Evolutionary conservation across 1,284 basidiomycete species (phyloP).

Genomic region (Sanghuangporus baumii): DNA sequence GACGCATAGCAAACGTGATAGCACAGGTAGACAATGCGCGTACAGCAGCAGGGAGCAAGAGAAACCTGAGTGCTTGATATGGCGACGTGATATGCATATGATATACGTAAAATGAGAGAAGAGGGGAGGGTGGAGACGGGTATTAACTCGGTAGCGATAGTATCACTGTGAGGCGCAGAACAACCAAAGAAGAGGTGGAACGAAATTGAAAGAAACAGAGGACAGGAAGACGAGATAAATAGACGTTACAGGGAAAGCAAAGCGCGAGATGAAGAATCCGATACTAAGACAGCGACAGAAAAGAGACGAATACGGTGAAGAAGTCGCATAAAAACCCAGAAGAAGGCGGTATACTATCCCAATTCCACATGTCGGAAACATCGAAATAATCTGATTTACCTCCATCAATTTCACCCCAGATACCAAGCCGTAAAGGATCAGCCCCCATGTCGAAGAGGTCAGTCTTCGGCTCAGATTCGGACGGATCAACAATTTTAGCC

Average conservation of each 20-base stretch:
- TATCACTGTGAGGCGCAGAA: background rate
- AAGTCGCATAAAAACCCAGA: background rate
- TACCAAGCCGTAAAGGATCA: conserved; percentile 54
- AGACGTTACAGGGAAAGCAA: conserved; percentile 22
- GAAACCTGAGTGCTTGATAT: conserved; percentile 6
- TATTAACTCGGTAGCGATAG: background rate
- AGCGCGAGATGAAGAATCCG: conserved; percentile 17
- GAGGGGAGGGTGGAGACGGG: background rate
- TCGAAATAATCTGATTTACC: conserved; percentile 70
- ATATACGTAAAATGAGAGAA: conserved; percentile 15
- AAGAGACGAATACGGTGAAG: background rate
- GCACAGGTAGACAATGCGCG: conserved; percentile 5
- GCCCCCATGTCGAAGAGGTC: conserved; percentile 2
- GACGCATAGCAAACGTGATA: conserved; percentile 6
- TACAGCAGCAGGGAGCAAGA: conserved; percentile 7
- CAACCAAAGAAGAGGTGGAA: conserved; percentile 24
- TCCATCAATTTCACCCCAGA: conserved; percentile 67
- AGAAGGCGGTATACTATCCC: conserved; percentile 54
- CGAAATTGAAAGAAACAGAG: background rate
- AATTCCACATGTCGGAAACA: conserved; percentile 55
- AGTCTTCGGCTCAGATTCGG: conserved; percentile 20
- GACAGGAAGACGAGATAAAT: conserved; percentile 19
- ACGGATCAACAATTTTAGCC: conserved; percentile 42
- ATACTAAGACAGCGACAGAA: background rate
- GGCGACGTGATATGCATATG: conserved; percentile 14